Conservation (phyloP, 2,329 filamentous ascomycete genomes). For the Calonectria pteridis region DNA sequence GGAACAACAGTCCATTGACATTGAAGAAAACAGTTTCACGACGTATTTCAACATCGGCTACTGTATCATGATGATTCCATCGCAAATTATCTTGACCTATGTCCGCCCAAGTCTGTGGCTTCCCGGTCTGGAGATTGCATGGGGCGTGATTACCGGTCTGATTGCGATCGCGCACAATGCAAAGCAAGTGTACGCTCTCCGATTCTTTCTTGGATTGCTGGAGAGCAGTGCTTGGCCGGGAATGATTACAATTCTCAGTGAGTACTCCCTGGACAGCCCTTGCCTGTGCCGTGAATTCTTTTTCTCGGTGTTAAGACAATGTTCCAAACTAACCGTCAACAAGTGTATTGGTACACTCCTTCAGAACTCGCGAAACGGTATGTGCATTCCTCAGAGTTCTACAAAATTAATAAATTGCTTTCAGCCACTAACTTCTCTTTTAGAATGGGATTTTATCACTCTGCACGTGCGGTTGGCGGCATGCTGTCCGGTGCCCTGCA, state of each 20-base stretch:
- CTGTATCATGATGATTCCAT: slow-evolving; percentile 59
- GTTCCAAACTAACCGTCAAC: not conserved
- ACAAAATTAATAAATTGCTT: no score
- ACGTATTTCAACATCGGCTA: slow-evolving; percentile 71
- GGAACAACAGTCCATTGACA: not conserved
- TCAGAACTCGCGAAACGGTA: slow-evolving; percentile 28
- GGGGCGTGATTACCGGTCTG: slow-evolving; percentile 42
- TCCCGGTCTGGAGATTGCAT: slow-evolving; percentile 49
- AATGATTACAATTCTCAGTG: slow-evolving; percentile 51
- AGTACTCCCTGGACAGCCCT: not conserved
- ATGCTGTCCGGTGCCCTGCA: slow-evolving; percentile 60
- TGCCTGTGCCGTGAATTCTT: not conserved
- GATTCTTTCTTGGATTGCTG: slow-evolving; percentile 56
- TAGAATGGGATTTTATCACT: slow-evolving; percentile 56
- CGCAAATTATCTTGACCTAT: slow-evolving; percentile 53
- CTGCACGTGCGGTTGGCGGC: slow-evolving; percentile 53
- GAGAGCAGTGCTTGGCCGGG: slow-evolving; percentile 52
- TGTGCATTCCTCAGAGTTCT: not conserved
- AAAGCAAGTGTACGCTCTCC: slow-evolving; percentile 50
- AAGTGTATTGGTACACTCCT: slow-evolving; percentile 31
- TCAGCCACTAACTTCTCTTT: not conserved
- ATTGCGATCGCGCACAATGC: slow-evolving; percentile 51
- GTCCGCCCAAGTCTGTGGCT: slow-evolving; percentile 54
- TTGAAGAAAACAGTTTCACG: slow-evolving; percentile 37
- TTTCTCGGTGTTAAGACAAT: not conserved